Conservation (phyloP, 2,329 filamentous ascomycete genomes). For the Cryphonectria nitschkei region DNA sequence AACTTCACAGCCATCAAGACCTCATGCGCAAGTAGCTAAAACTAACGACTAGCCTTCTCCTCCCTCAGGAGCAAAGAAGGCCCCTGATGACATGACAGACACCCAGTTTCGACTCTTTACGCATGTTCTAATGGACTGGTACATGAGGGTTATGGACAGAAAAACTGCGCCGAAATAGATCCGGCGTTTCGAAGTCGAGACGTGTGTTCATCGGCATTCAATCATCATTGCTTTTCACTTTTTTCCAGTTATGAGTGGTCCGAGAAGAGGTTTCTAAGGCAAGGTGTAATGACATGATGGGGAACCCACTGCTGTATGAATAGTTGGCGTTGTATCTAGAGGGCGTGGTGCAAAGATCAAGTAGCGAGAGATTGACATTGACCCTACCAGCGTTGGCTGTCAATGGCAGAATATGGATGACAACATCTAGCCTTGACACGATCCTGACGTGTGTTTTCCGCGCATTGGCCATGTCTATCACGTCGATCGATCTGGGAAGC, state of each 20-base stretch:
- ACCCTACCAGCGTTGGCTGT: not conserved
- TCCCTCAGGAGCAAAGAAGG: not conserved
- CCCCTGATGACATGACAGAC: slow-evolving; percentile 24
- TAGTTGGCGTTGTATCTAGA: slow-evolving; percentile 45
- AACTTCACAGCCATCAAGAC: not conserved
- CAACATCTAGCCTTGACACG: too few relatives aligned
- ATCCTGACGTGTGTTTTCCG: too few relatives aligned
- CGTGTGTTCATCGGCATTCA: slow-evolving; percentile 41
- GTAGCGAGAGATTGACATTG: not conserved
- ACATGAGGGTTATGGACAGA: slow-evolving; percentile 60
- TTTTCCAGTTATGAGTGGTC: slow-evolving; percentile 51
- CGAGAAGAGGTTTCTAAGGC: slow-evolving; percentile 52
- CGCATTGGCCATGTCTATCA: too few relatives aligned
- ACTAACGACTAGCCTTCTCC: not conserved
- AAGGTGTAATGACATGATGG: slow-evolving; percentile 55
- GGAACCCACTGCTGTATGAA: slow-evolving; percentile 52
- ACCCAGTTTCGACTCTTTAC: slow-evolving; percentile 35
- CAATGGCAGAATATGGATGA: not conserved
- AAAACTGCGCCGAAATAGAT: slow-evolving; percentile 54
- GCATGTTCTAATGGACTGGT: slow-evolving; percentile 52
- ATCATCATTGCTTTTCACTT: slow-evolving; percentile 56
- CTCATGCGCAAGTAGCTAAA: not conserved
- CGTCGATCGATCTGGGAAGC: too few relatives aligned
- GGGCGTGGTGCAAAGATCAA: not conserved
- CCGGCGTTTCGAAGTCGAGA: slow-evolving; percentile 50